These are phyloP conservation scores for Mercurialis annua DNA, from an alignment of 345 rosid species.

Conservation along the genomic window DNA sequence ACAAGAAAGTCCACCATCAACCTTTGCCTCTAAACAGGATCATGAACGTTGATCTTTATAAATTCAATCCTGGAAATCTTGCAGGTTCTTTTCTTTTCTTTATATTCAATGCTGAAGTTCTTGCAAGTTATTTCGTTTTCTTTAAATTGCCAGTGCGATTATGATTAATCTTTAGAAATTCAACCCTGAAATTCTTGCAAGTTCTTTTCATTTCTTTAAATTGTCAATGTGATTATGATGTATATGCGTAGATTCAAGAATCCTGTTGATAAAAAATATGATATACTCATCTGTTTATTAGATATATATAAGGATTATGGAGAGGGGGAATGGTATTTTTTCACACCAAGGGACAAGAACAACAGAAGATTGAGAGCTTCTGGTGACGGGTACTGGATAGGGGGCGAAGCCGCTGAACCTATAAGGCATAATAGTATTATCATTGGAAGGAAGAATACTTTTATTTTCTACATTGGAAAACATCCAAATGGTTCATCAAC, in stretches of 20 bases:
- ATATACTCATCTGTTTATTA: too few species aligned
- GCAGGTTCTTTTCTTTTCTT: background rate
- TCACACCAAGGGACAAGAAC: conserved; percentile 24
- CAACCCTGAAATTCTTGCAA: too few species aligned
- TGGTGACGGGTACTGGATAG: conserved; percentile 25
- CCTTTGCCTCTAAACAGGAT: background rate
- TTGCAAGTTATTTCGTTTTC: too few species aligned
- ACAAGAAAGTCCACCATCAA: background rate
- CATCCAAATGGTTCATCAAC: conserved; percentile 18
- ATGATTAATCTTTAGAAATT: too few species aligned
- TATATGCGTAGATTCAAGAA: too few species aligned
- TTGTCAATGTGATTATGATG: too few species aligned
- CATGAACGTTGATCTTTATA: background rate
- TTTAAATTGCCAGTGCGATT: too few species aligned
- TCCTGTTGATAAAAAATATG: too few species aligned
- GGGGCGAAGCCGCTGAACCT: conserved; percentile 1
- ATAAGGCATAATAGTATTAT: background rate
- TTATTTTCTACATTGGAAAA: conserved; percentile 18
- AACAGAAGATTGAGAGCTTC: conserved; percentile 13
- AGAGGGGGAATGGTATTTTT: conserved; percentile 20
- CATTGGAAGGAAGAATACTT: conserved; percentile 13
- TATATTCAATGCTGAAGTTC: too few species aligned
- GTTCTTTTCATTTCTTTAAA: too few species aligned
- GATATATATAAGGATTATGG: background rate
- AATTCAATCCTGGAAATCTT: background rate